Percentiles rank a stretch among this genome's conserved stretches.
Evolutionary conservation across 345 rosid species (phyloP).

Genomic region (Citropsis articulata): DNA sequence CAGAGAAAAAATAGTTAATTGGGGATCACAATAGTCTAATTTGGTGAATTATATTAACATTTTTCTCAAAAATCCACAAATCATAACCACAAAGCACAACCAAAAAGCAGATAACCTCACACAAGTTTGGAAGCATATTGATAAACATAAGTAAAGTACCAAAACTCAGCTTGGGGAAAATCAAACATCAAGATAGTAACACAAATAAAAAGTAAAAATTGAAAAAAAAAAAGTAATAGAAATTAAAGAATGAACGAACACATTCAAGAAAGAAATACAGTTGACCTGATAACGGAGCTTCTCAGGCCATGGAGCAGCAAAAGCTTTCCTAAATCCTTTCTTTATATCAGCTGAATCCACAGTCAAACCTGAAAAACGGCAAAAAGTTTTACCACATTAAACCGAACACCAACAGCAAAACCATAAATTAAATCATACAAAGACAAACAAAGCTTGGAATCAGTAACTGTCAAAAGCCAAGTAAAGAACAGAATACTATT

Average conservation of each 20-base stretch:
- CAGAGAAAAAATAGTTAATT: background rate
- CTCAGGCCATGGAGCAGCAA: constrained; percentile 77
- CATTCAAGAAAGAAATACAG: background rate
- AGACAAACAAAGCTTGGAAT: background rate
- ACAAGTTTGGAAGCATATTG: too few relatives aligned
- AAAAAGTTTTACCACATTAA: background rate
- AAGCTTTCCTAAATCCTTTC: constrained; percentile 80
- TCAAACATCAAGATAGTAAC: too few relatives aligned
- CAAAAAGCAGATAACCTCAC: too few relatives aligned
- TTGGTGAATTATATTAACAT: too few relatives aligned
- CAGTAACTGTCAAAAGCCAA: background rate
- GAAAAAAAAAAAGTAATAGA: too few relatives aligned
- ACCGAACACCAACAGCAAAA: background rate
- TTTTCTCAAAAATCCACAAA: background rate
- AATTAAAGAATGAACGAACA: background rate
- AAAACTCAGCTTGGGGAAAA: too few relatives aligned
- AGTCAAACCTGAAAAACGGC: constrained; percentile 46
- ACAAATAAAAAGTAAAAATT: too few relatives aligned
- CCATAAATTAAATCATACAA: background rate
- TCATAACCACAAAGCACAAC: too few relatives aligned
- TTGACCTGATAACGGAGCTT: constrained; percentile 82
- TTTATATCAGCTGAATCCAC: constrained; percentile 67
- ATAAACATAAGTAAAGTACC: too few relatives aligned
- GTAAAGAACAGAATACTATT: background rate
- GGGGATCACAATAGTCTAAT: background rate